Conservation (phyloP, 208 protist genomes). For the Leishmania mexicana region DNA sequence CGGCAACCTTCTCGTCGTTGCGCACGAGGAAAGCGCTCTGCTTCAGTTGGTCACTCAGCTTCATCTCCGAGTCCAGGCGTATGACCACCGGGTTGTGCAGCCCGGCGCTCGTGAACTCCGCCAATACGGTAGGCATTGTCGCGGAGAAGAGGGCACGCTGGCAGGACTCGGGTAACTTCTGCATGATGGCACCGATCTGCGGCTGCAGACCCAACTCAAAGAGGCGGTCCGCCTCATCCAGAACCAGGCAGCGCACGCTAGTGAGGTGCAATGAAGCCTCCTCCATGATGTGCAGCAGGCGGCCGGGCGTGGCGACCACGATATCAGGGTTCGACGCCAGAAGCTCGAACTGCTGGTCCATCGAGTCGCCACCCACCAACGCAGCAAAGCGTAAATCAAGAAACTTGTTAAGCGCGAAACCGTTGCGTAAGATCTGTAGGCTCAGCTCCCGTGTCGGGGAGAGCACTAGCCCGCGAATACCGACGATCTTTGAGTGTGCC, state of each 20-base stretch:
- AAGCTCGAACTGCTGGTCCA: conserved; percentile 98
- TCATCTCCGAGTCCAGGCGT: conserved; percentile 97
- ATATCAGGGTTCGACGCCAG: conserved; percentile 98
- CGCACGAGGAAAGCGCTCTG: conserved; percentile 94
- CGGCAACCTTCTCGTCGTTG: conserved; percentile 95
- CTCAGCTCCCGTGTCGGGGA: conserved; percentile 99
- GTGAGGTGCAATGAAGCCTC: conserved; percentile 94
- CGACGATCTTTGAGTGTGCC: conserved; percentile 93
- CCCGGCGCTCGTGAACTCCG: conserved; percentile 97
- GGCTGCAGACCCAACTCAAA: conserved; percentile 98
- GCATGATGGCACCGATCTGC: conserved; percentile 97
- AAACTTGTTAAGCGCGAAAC: conserved; percentile 94
- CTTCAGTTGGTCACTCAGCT: conserved; percentile 95
- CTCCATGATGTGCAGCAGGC: conserved; percentile 97
- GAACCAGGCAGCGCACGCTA: conserved; percentile 95
- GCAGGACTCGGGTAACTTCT: conserved; percentile 90
- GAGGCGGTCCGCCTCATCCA: conserved; percentile 99
- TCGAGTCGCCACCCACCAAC: conserved; percentile 96
- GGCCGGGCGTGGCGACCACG: conserved; percentile 99
- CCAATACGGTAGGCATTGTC: conserved; percentile 97
- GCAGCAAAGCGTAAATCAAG: conserved; percentile 93
- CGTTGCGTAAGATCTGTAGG: conserved; percentile 97
- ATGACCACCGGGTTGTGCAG: conserved; percentile 97
- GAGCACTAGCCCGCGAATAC: conserved; percentile 96
- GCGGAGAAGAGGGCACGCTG: conserved; percentile 98